A percentile compares a stretch with the other conserved stretches of the same genome.
Conservation (phyloP, 73 alveolate species). For the Diophrys sp. region DNA sequence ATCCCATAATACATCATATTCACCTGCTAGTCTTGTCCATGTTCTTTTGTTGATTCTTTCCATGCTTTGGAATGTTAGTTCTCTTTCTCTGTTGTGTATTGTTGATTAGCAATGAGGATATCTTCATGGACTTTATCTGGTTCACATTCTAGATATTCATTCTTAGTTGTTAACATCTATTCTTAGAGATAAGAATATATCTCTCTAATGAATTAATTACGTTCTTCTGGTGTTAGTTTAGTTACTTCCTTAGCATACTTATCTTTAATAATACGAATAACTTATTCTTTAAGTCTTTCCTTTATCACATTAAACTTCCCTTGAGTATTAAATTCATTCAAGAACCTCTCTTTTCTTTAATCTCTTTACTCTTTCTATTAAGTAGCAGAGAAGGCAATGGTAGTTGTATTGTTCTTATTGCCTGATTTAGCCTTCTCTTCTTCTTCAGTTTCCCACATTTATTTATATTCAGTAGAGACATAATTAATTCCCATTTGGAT, state of each 20-base stretch:
- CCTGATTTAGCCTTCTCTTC: conserved; percentile 4
- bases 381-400: conserved; percentile 29
- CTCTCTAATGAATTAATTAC: conserved; percentile 88
- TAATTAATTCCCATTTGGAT: conserved; percentile 17
- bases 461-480: conserved; percentile 31
- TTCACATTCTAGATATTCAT: conserved; percentile 10
- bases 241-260: conserved; percentile 82
- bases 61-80: not conserved
- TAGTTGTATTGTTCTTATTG: not conserved
- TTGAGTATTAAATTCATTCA: conserved; percentile 82
- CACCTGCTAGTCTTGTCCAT: conserved; percentile 37
- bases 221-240: conserved; percentile 67
- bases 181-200: conserved; percentile 90
- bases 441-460: conserved; percentile 35
- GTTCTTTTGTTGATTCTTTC: conserved; percentile 22
- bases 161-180: conserved; percentile 49
- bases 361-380: conserved; percentile 69
- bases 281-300: conserved; percentile 88
- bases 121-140: conserved; percentile 28
- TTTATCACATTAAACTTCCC: conserved; percentile 86
- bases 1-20: conserved; percentile 36
- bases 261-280: conserved; percentile 86
- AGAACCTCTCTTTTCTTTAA: conserved; percentile 81
- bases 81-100: conserved; percentile 17
- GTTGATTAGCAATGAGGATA: conserved; percentile 7